Base-by-base conservation (phyloP, 768 basidiomycete genomes). In the Calocybe gangraenosa region DNA sequence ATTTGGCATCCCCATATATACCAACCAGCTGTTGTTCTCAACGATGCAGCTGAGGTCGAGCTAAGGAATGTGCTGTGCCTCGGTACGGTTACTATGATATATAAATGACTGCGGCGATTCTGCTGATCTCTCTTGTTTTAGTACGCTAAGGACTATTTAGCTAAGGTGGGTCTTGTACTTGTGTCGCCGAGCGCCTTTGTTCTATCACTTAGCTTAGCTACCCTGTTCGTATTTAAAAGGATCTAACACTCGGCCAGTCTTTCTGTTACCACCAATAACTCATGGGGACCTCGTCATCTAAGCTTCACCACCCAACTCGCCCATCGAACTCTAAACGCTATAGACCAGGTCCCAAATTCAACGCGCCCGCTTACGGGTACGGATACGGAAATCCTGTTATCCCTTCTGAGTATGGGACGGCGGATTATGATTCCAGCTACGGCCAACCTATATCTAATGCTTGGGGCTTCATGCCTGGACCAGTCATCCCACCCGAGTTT, bases 401-500 rank as follows among this genome's bases (percentile, higher is more conserved):
- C 20, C 3, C 11, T 3, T 10, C 23, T 30, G 39, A 28, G 2
- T 28, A 23, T 3, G 39, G 15, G 18, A 10, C n/a, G 15, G 9
- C 13, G 17, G 22, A 19, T 13, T 40, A 40, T 19, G 39, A 28
- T 1, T 17, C 25, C 10, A 25, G 15, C 3, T 23, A 20, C 28
- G 22, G 22, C 15, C 39, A 38, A 33, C 38, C 33, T 19, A 19
- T 43, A 36, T 23, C 40, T 28, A 30, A 40, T 20, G 35, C 33
- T 25, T 43, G 35, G 28, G 18, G 30, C 18, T 32, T 23, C 23
- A 6, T 37, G 18, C 40, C 44, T 14, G 21, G 21, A 13, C 46
- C 46, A n/a, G 46, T 47, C 13, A 35, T 47, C 18, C 46, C 46
- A 23, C 31, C 17, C 21, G 46, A 34, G 13, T 47, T 34, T 47